Evolutionary conservation across 148 eudicot species (phyloP).

Genomic region (Pouteria glomerata): DNA sequence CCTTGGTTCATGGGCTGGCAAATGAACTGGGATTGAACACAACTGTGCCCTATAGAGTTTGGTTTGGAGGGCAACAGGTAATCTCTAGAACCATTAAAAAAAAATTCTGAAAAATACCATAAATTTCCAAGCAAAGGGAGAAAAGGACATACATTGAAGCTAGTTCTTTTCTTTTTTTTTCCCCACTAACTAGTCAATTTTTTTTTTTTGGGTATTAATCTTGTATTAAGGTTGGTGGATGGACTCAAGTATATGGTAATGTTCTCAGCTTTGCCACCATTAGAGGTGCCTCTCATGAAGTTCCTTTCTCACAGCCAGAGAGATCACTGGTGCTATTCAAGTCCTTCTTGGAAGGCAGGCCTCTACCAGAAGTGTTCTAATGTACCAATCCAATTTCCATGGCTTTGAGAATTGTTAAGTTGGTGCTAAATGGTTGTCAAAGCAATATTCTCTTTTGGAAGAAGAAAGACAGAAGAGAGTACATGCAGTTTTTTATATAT

Average conservation of each 20-base stretch:
- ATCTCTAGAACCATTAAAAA: neutral
- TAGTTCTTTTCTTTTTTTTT: too few species aligned
- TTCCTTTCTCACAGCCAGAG: constrained; percentile 82
- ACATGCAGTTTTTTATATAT: neutral
- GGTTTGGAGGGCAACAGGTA: constrained; percentile 89
- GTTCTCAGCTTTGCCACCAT: constrained; percentile 74
- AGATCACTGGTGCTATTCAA: constrained; percentile 77
- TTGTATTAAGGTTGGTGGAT: constrained; percentile 81
- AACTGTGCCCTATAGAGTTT: constrained; percentile 73
- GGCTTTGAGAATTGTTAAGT: neutral
- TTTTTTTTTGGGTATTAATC: too few species aligned
- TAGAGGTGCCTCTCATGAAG: constrained; percentile 92
- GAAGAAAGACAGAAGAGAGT: neutral
- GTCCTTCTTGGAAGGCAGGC: constrained; percentile 61
- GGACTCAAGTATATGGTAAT: constrained; percentile 77
- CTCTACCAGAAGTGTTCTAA: constrained; percentile 58
- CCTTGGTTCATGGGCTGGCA: constrained; percentile 52
- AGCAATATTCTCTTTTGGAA: neutral
- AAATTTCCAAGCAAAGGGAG: neutral
- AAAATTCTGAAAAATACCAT: neutral
- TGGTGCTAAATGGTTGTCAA: neutral
- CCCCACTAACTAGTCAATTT: too few species aligned
- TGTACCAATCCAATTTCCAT: neutral
- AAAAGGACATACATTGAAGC: too few species aligned
- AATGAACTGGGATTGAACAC: constrained; percentile 51